Base-by-base conservation (phyloP, 1,139 yeast genomes). In the Saccharomyces hybrid region DNA sequence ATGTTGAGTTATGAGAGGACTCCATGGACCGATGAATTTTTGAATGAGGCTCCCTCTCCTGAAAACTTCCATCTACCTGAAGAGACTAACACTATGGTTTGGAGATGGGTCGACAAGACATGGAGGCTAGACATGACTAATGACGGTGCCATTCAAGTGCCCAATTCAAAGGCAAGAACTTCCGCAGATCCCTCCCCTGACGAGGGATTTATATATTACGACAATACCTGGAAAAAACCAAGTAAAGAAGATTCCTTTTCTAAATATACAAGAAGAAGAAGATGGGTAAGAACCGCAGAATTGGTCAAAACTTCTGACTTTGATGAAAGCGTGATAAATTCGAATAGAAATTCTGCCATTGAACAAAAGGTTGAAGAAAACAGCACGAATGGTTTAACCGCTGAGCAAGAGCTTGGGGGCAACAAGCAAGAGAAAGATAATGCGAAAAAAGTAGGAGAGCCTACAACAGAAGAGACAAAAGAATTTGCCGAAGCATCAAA, bases 241-340 rank as follows among this genome's bases (percentile, higher is more conserved):
- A 75, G 91, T 2, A 82, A 95, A 0, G 97, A 88, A 58, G 97
- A 91, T 66, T 79, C 95, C 2, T 91, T 84, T 70, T 84, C 95
- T 34, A 90, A 89, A 71, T 93, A 90, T 67, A 93, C 99, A 7
- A 80, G 99, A 70, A 81, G 97, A 68, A 81, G 99, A 73, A 79
- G 98, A 70, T 93, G 99, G 99, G 82, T 91, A 32, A 80, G 98
- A 63, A 88, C 96, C 0, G 98, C 98, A 0, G 97, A 91, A 70
- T 77, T 91, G 63, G 83, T 88, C 2, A 64, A 78, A 59, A 51
- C 55, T 38, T 52, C 34, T 2, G 44, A 38, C 19, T 38, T 38
- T 19, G 44, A 38, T 38, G 44, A 38, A 52, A 13, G 16, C 11
- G 25, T 38, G n/a, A 38, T 19, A 9, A 38, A 38, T 19, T 38